Evolutionary conservation across 2,329 filamentous ascomycete species (phyloP).

Genomic region (Neonectria magnoliae): DNA sequence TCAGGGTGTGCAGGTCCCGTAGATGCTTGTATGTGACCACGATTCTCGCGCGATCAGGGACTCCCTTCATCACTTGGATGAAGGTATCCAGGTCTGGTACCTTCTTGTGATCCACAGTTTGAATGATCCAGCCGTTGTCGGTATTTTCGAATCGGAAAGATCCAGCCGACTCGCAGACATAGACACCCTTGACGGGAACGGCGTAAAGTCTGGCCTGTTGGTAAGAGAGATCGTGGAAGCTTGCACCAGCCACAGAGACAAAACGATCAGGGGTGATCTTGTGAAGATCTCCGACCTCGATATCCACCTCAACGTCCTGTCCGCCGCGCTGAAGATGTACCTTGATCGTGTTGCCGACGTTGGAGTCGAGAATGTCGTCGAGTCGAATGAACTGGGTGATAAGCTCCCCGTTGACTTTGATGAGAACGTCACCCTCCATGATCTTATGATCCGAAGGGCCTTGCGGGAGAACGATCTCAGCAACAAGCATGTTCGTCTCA

Average conservation of each 20-base stretch:
- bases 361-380: constrained; percentile 91
- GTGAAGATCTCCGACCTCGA: constrained; percentile 90
- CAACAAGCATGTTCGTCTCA: constrained; percentile 96
- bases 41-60: constrained; percentile 84
- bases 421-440: constrained; percentile 91
- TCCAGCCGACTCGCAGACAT: constrained; percentile 92
- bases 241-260: constrained; percentile 90
- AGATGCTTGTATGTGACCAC: constrained; percentile 97
- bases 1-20: constrained; percentile 90
- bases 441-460: constrained; percentile 89
- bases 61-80: constrained; percentile 87
- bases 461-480: constrained; percentile 91
- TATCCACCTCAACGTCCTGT: constrained; percentile 83
- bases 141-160: constrained; percentile 95
- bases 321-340: constrained; percentile 90
- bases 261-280: constrained; percentile 96
- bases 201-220: constrained; percentile 97
- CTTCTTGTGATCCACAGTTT: constrained; percentile 90
- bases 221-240: constrained; percentile 96
- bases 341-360: constrained; percentile 80
- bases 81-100: constrained; percentile 89
- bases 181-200: constrained; percentile 91
- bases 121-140: constrained; percentile 92
- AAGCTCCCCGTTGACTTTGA: constrained; percentile 93
- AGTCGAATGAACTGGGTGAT: constrained; percentile 92